phyloP scores from a whole-genome alignment of 768 basidiomycete genomes.

The Nevesoporus exiguus region DNA sequence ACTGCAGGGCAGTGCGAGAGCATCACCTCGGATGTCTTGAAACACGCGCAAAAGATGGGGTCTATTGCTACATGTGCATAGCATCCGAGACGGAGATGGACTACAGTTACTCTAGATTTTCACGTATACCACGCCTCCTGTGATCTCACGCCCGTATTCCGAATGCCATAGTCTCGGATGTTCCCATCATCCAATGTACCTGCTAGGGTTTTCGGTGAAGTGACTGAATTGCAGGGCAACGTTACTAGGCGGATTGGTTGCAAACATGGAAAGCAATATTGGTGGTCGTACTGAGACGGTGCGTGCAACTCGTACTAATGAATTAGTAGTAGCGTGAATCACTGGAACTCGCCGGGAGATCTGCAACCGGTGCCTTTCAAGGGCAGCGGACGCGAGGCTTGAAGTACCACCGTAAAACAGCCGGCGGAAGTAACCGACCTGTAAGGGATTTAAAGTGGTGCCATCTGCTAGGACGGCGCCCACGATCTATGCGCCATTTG shows the following conservation, averaged over 20 bases:
- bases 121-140: conserved; percentile 21
- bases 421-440: not conserved
- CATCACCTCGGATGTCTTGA: conserved; percentile 21
- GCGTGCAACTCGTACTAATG: not conserved
- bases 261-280: too few relatives aligned
- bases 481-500: too few relatives aligned
- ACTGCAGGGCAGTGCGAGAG: conserved; percentile 29
- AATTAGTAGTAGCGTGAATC: too few relatives aligned
- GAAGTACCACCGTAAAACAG: too few relatives aligned
- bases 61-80: conserved; percentile 11
- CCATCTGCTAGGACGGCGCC: not conserved
- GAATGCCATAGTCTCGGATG: not conserved
- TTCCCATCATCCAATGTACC: not conserved
- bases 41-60: not conserved
- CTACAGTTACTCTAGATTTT: conserved; percentile 28
- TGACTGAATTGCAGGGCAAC: not conserved
- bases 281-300: not conserved
- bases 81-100: conserved; percentile 21
- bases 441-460: not conserved
- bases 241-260: not conserved
- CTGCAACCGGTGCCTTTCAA: not conserved
- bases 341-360: not conserved
- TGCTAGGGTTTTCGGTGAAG: not conserved
- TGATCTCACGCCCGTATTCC: conserved; percentile 4
- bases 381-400: too few relatives aligned